Conservation (phyloP, 352 stramenopile genomes). For the Phytopythium cucurbitacearum region DNA sequence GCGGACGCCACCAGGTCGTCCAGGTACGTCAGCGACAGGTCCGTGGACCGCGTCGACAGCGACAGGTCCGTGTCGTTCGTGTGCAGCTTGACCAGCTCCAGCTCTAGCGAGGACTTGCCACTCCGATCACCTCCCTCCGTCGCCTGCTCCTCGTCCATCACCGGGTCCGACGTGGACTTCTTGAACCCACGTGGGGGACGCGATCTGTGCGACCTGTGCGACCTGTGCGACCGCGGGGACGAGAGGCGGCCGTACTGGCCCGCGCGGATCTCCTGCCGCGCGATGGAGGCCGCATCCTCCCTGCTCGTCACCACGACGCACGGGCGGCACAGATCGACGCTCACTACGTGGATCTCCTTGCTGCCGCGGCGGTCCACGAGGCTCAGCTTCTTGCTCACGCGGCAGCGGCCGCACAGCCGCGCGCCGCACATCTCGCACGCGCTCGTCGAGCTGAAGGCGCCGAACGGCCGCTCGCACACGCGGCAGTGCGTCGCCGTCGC, state of each 20-base stretch:
- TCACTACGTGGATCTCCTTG: conserved; percentile 16
- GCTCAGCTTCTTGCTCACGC: conserved; percentile 36
- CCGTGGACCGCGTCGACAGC: conserved; percentile 6
- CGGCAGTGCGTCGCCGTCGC: conserved; percentile 6
- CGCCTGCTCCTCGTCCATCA: no score
- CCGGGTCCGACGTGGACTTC: no score
- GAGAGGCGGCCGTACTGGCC: conserved; percentile 21
- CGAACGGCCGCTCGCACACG: conserved; percentile 17
- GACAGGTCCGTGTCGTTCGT: no score
- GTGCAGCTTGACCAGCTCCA: no score
- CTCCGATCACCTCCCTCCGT: no score
- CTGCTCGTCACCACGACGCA: conserved; percentile 14
- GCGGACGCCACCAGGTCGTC: conserved; percentile 3
- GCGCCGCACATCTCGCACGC: conserved; percentile 34
- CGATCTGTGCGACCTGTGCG: conserved; percentile 10
- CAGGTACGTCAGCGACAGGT: no score
- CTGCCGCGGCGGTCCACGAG: conserved; percentile 2
- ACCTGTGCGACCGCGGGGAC: conserved; percentile 9
- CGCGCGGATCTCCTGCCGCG: conserved; percentile 23
- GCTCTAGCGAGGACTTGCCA: no score
- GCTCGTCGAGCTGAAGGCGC: conserved; percentile 19
- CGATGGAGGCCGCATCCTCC: conserved; percentile 15
- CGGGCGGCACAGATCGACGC: conserved; percentile 16
- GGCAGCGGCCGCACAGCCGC: conserved; percentile 35
- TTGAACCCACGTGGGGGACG: not conserved